Conservation (phyloP, 768 basidiomycete genomes). For the Amanita molliuscula region DNA sequence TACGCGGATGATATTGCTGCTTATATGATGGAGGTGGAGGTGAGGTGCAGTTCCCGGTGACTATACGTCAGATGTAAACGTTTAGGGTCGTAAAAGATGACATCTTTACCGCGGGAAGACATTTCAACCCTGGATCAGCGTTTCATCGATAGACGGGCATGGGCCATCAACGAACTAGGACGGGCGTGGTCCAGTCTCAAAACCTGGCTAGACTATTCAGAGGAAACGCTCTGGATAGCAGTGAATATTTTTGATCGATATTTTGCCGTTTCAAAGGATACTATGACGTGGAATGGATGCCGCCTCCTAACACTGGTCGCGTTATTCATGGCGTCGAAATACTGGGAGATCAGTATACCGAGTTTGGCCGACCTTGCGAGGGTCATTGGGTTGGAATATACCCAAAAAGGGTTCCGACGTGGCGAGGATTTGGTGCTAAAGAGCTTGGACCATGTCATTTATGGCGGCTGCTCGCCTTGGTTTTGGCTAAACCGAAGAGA, state of each 20-base stretch:
- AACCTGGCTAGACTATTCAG: background rate
- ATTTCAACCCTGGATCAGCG: background rate
- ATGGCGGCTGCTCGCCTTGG: conserved; percentile 5
- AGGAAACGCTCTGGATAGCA: conserved; percentile 1
- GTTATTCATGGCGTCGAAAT: conserved; percentile 1
- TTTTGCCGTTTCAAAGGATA: background rate
- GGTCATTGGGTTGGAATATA: background rate
- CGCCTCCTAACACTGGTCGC: background rate
- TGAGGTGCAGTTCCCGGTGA: background rate
- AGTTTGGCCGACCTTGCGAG: background rate
- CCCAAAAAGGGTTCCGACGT: background rate
- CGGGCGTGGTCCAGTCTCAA: background rate
- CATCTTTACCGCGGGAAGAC: background rate
- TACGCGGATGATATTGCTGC: conserved; percentile 1
- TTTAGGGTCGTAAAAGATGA: background rate
- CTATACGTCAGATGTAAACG: background rate
- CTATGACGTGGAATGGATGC: background rate
- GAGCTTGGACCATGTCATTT: background rate
- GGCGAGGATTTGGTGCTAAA: background rate
- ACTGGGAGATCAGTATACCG: background rate
- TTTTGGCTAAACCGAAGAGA: background rate
- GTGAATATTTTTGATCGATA: conserved; percentile 1
- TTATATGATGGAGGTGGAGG: conserved; percentile 5
- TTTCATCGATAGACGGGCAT: background rate
- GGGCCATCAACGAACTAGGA: background rate